These are phyloP conservation scores for Stentor coeruleus DNA, from an alignment of 73 alveolate species.

Conservation along the genomic window DNA sequence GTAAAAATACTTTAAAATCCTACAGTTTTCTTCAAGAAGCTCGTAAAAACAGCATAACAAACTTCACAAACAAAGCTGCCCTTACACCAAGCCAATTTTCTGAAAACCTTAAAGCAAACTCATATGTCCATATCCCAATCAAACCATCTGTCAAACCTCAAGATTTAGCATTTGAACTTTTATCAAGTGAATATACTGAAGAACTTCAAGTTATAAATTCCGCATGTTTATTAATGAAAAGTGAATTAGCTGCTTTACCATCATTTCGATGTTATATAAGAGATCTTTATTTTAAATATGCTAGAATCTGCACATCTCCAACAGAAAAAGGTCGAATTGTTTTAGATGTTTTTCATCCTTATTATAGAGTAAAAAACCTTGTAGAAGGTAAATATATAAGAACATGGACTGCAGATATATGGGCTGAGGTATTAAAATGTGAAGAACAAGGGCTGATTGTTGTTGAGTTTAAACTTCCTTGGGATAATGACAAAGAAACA, in stretches of 20 bases:
- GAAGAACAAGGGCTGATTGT: background rate
- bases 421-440: conserved; percentile 21
- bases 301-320: conserved; percentile 19
- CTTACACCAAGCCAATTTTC: conserved; percentile 11
- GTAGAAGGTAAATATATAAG: conserved; percentile 19
- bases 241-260: conserved; percentile 20
- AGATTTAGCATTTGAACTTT: conserved; percentile 26
- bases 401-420: conserved; percentile 17
- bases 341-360: background rate
- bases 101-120: conserved; percentile 1
- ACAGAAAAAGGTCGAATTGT: conserved; percentile 21
- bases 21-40: conserved; percentile 12
- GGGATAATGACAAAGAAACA: conserved; percentile 14
- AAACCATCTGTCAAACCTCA: background rate
- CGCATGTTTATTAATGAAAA: conserved; percentile 17
- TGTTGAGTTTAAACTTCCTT: conserved; percentile 25
- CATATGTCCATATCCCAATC: background rate
- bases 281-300: conserved; percentile 17
- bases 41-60: background rate
- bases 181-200: background rate
- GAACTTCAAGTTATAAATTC: conserved; percentile 22
- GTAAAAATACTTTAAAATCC: background rate
- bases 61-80: conserved; percentile 20
- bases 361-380: background rate
- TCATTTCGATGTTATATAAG: conserved; percentile 1